Percentiles rank a stretch among this genome's conserved stretches.
Conservation (phyloP, 2,329 filamentous ascomycete genomes). For the Botryotinia globosa region DNA sequence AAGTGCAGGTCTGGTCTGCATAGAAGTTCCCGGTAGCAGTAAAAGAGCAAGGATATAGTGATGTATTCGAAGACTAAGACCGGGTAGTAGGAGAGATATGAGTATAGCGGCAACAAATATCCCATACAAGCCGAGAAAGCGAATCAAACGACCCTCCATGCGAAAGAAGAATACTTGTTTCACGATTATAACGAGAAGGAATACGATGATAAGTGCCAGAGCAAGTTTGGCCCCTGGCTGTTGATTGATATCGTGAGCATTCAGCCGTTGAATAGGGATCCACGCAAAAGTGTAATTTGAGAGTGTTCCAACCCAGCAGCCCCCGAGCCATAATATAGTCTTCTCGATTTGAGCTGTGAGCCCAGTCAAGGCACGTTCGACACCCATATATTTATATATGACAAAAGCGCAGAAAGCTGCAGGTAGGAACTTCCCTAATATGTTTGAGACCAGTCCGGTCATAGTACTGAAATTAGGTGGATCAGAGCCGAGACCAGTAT, state of each 20-base stretch:
- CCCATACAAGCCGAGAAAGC: slow-evolving; percentile 74
- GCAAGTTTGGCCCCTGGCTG: slow-evolving; percentile 88
- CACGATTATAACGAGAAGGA: slow-evolving; percentile 65
- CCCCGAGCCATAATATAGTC: slow-evolving; percentile 83
- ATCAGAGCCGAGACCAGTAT: slow-evolving; percentile 86
- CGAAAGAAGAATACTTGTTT: slow-evolving; percentile 84
- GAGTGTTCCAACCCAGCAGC: slow-evolving; percentile 84
- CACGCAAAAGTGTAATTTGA: slow-evolving; percentile 95
- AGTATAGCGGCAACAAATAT: slow-evolving; percentile 66
- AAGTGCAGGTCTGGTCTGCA: slow-evolving; percentile 81
- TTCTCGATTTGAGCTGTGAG: slow-evolving; percentile 86
- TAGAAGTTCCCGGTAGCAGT: slow-evolving; percentile 79
- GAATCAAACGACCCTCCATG: slow-evolving; percentile 75
- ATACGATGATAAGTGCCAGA: slow-evolving; percentile 71
- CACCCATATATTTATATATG: slow-evolving; percentile 79
- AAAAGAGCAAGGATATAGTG: slow-evolving; percentile 91
- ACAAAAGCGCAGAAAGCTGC: slow-evolving; percentile 85
- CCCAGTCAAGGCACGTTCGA: slow-evolving; percentile 66
- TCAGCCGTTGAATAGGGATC: slow-evolving; percentile 92
- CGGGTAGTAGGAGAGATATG: slow-evolving; percentile 68
- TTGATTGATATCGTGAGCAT: slow-evolving; percentile 79
- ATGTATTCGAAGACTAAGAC: slow-evolving; percentile 82
- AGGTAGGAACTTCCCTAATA: slow-evolving; percentile 79
- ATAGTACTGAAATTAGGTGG: slow-evolving; percentile 68
- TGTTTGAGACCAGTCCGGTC: slow-evolving; percentile 69